Base-by-base conservation (phyloP, 768 basidiomycete species). In the Tremella fuciformis region DNA sequence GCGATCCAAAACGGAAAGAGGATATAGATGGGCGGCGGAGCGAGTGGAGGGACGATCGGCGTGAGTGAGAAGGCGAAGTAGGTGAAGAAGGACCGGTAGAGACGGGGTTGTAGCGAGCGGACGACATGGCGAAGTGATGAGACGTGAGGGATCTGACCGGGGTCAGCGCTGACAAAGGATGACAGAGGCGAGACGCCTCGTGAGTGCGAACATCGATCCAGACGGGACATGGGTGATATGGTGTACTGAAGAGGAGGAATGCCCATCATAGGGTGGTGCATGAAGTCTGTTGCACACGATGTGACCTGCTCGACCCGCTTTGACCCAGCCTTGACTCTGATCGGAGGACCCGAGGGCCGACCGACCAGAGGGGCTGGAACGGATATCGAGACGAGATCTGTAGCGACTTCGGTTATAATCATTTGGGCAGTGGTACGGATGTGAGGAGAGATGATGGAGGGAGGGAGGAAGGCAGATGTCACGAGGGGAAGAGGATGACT, bases 361-460 rank as follows among this genome's bases (percentile, higher is more conserved):
- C 39, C n/a, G 9, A 19, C 26, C 40, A 50, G 19, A 19, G 22
- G 49, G 55, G 62, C 53, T 52, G 44, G 49, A 49, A 29, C 29
- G 44, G 29, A 22, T 38, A 38, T 41, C 21, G 51, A 25, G 50
- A 39, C 42, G 9, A 46, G 50, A 46, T 49, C 53, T 39, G 57
- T 70, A 62, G 63, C 69, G 66, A 70, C 69, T 70, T 70, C 69
- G 52, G 21, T 53, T 65, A 51, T 70, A 67, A 70, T 70, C 69
- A 67, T 11, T 55, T 51, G 47, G 37, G 53, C 21, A 22, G 53
- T 13, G 26, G 41, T 44, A 38, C 29, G 37, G 26, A 26, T n/a
- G 19, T 6, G n/a, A 18, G 34, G 3, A 16, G 25, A 21, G 34
- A 42, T 13, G 19, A 37, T 6, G 25, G 26, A 8, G 42, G n/a